Base-by-base conservation (phyloP, 257 asterid species). In the Solanum stenotomum region DNA sequence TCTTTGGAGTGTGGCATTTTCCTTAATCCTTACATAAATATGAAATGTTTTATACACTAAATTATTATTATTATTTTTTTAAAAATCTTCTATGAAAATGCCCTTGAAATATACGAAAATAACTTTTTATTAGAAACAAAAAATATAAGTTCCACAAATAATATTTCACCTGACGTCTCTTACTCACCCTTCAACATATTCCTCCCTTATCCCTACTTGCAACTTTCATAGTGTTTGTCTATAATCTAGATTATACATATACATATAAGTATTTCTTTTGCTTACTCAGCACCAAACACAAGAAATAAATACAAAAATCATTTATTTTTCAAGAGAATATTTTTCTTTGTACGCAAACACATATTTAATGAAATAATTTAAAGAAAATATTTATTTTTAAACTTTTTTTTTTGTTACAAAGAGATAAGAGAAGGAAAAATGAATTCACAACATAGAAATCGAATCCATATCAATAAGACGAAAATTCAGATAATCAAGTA, bases 401-500 rank as follows among this genome's bases (percentile, higher is more conserved):
- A 14, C 1, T 15, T 16, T 11, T 52, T 23, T 61, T 61, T 61
- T 61, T 22, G 13, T 61, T 22, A 61, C 27, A 9, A 4, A 61
- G 10, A 56, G 65, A 4, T 23, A 9, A 56, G 14, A 12, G 7
- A 9, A 8, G 12, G 27, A 8, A 22, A 59, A 59, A 22, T 4
- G 27, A 20, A 4, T 20, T 22, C 5, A 23, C 11, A 23, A 61
- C 13, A 22, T 9, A 23, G 3, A 61, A 61, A 3, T 61, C 6
- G 7, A 61, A 61, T 23, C 0, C 14, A 61, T 25, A 4, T 2
- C 3, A 63, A n/a, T n/a, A 10, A 23, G 0, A 63, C 10, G 0
- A 63, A 63, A 63, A 5, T 63, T 63, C 1, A 20, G 1, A 56
- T 20, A 63, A 23, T 63, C 14, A n/a, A n/a, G 13, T 4, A 63